Evolutionary conservation across 2,329 filamentous ascomycete genomes (phyloP).

Genomic region (Trichoderma sp.): DNA sequence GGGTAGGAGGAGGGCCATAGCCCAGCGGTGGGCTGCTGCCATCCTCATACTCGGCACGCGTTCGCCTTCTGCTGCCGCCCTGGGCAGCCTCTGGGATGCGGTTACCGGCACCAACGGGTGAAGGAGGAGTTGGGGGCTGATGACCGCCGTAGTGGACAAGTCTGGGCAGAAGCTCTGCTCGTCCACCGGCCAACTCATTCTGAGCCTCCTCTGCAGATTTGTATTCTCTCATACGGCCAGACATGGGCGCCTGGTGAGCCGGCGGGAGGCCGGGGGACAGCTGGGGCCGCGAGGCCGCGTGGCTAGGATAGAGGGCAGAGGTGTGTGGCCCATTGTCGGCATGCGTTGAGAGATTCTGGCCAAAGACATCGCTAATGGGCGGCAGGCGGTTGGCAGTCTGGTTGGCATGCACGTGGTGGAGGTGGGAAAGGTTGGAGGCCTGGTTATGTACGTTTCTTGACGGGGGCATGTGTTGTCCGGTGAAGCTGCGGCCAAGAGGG

Average conservation of each 20-base stretch:
- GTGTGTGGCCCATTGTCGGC: slow-evolving; percentile 51
- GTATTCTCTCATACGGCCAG: slow-evolving; percentile 77
- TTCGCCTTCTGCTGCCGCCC: slow-evolving; percentile 70
- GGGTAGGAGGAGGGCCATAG: slow-evolving; percentile 63
- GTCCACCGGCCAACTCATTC: slow-evolving; percentile 83
- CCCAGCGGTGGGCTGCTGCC: slow-evolving; percentile 84
- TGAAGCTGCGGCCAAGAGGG: slow-evolving; percentile 92
- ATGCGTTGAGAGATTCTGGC: slow-evolving; percentile 69
- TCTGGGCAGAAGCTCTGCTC: slow-evolving; percentile 87
- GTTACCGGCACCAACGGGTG: slow-evolving; percentile 64
- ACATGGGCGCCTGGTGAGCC: slow-evolving; percentile 54
- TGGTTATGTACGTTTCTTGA: slow-evolving; percentile 80
- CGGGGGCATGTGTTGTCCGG: slow-evolving; percentile 77
- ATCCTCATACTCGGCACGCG: slow-evolving; percentile 90
- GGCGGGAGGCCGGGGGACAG: slow-evolving; percentile 76
- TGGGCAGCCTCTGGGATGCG: slow-evolving; percentile 53
- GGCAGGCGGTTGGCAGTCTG: slow-evolving; percentile 92
- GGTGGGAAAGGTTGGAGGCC: slow-evolving; percentile 82
- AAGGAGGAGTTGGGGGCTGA: slow-evolving; percentile 89
- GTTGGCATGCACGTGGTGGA: slow-evolving; percentile 83
- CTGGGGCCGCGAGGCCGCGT: slow-evolving; percentile 66
- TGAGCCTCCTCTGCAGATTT: slow-evolving; percentile 96
- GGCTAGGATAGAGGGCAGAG: slow-evolving; percentile 56
- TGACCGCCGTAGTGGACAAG: slow-evolving; percentile 94
- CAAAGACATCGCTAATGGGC: slow-evolving; percentile 93